phyloP scores from a whole-genome alignment of 148 eudicot genomes.

The Gaultheria prostrata region DNA sequence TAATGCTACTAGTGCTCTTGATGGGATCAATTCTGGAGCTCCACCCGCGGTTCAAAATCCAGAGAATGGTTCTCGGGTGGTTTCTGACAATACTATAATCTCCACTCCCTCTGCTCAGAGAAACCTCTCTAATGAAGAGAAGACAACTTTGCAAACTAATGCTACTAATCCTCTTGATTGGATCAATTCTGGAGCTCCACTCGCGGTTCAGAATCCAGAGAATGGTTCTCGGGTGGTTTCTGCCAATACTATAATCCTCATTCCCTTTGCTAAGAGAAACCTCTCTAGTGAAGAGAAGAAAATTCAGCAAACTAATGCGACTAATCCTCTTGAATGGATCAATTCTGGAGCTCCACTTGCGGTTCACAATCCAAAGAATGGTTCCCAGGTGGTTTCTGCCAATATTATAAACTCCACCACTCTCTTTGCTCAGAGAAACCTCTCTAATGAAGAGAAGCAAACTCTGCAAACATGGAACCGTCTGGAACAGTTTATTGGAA shows the following conservation, averaged over 20 bases:
- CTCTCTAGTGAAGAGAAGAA: conserved; percentile 57
- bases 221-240: conserved; percentile 49
- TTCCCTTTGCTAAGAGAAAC: conserved; percentile 61
- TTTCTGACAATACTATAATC: conserved; percentile 47
- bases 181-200: conserved; percentile 59
- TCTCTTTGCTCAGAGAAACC: conserved; percentile 63
- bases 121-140: conserved; percentile 67
- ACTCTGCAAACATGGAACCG: conserved; percentile 79
- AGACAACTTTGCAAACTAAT: conserved; percentile 40
- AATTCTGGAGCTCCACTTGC: conserved; percentile 53
- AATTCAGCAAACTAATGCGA: conserved; percentile 58
- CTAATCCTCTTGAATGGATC: conserved; percentile 80
- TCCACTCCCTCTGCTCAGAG: conserved; percentile 51
- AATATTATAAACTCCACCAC: conserved; percentile 37
- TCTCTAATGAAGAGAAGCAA: conserved; percentile 59
- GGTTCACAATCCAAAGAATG: conserved; percentile 43
- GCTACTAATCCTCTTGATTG: conserved; percentile 70
- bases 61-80: conserved; percentile 42
- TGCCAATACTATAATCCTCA: conserved; percentile 37
- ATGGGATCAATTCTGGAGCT: conserved; percentile 62
- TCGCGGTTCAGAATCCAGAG: conserved; percentile 46
- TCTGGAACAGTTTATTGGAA: conserved; percentile 51
- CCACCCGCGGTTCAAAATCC: conserved; percentile 55
- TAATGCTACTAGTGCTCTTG: conserved; percentile 46
- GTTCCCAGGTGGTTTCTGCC: conserved; percentile 49